Evolutionary conservation across 768 basidiomycete genomes (phyloP).

Genomic region (Tricholoma sp.): DNA sequence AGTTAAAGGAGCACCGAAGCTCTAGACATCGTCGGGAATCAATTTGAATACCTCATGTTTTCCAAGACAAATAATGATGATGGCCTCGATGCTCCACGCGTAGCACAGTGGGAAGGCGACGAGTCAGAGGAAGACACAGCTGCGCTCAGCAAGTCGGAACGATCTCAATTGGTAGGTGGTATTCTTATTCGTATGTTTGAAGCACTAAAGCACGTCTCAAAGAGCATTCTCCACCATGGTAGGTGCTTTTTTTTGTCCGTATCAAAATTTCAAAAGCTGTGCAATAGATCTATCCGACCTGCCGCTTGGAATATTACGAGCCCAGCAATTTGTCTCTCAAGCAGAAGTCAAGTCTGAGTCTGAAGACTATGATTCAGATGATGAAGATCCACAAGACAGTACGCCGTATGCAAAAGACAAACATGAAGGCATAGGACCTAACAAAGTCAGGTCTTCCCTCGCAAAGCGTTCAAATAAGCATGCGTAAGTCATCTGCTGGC

Average conservation of each 20-base stretch:
- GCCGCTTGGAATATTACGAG: slow-evolving; percentile 59
- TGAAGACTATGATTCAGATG: slow-evolving; percentile 14
- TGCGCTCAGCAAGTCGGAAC: not conserved
- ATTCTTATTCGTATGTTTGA: not conserved
- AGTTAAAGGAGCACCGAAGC: too few species aligned
- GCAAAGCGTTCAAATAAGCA: slow-evolving; percentile 73
- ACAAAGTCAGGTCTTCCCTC: slow-evolving; percentile 39
- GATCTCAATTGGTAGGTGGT: not conserved
- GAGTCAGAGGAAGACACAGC: slow-evolving; percentile 7
- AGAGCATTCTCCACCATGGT: not conserved
- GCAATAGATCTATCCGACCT: slow-evolving; percentile 49
- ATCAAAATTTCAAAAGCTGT: not conserved
- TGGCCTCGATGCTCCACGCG: not conserved
- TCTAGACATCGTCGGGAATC: not conserved
- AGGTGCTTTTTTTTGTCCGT: not conserved
- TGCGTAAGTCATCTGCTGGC: slow-evolving; percentile 55
- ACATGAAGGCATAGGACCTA: slow-evolving; percentile 35
- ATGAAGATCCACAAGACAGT: not conserved
- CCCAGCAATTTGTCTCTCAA: slow-evolving; percentile 50
- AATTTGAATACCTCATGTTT: not conserved
- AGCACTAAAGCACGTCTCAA: not conserved
- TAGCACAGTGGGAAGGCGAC: slow-evolving; percentile 1
- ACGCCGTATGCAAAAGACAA: slow-evolving; percentile 19
- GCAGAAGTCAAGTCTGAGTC: slow-evolving; percentile 22
- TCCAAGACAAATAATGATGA: not conserved